These are phyloP conservation scores for Neocallimastix lanati DNA, from an alignment of 192 early-diverging fungal genomes.

Conservation along the genomic window DNA sequence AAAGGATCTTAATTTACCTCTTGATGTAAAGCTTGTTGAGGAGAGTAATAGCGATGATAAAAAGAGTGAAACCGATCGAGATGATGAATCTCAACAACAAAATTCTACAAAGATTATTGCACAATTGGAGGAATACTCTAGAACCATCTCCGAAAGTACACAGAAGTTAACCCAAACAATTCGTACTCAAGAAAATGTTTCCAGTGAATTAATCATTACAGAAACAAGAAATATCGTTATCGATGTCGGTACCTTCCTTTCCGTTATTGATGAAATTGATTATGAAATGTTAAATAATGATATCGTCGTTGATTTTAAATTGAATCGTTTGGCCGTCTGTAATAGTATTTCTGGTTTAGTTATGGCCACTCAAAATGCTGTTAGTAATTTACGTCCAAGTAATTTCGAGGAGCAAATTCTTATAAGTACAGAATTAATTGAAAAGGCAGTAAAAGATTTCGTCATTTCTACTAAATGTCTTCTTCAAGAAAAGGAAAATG, in stretches of 20 bases:
- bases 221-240: constrained; percentile 17
- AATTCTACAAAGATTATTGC: constrained; percentile 19
- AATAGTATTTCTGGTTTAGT: constrained; percentile 31
- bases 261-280: constrained; percentile 29
- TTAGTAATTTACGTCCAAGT: not conserved
- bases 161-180: not conserved
- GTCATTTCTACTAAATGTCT: not conserved
- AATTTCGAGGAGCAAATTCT: not conserved
- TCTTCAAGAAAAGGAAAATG: not conserved
- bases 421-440: not conserved
- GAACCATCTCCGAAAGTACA: not conserved
- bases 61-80: not conserved
- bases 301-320: constrained; percentile 32
- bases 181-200: not conserved
- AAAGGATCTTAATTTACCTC: constrained; percentile 15
- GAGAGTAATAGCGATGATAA: not conserved
- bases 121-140: constrained; percentile 11
- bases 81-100: not conserved
- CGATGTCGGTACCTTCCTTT: constrained; percentile 30
- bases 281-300: constrained; percentile 7
- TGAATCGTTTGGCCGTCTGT: constrained; percentile 37
- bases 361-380: not conserved
- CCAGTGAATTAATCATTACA: constrained; percentile 11
- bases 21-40: not conserved
- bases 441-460: not conserved